Evolutionary conservation across 768 basidiomycete species (phyloP), one percentile per base, ranked within the genome.

Genomic region (Collybiopsis confluens): DNA sequence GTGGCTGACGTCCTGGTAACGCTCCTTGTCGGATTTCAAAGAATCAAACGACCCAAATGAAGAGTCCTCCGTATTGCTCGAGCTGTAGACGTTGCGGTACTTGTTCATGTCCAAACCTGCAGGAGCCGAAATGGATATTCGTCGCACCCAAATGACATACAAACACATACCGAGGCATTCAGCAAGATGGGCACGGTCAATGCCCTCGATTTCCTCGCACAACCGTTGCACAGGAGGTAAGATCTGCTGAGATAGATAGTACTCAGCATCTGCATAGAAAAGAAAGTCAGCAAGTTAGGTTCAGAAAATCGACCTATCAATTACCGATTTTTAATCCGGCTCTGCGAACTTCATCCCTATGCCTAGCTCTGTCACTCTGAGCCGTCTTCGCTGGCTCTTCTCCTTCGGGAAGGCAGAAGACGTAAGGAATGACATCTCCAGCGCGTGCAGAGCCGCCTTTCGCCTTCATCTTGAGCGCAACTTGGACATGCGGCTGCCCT

Each of bases 151-250:
- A n/a, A n/a, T n/a, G n/a, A n/a, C n/a, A n/a, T n/a, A 21, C 16
- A 3, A 28, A 15, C 20, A 67, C 79, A 49, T 64, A 92, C 94
- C 96, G 5, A 99, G 82, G 66, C 93, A 98, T 72, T 98, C 96
- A 0, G 97, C 97, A 20, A 99, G 73, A 33, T 95, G 81, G 6
- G 94, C 75, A 24, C 91, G 81, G 61, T 98, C 96, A 0, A 95
- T 98, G 6, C 95, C 96, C 61, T 97, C 92, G 42, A 99, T 98
- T 1, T 91, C 88, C 40, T 97, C 97, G 65, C 97, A 99, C 45
- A 99, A 71, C 59, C 97, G 86, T 64, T 97, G 91, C 54, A 98
- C 86, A 0, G 97, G 95, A 3, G 97, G 97, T 2, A 99, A 73
- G 28, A 99, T 82, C 70, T 99, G 97, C 24, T 91, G 82, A 3